Percentiles rank a stretch among this genome's conserved stretches.
phyloP scores from a whole-genome alignment of 208 protist genomes.

The Crithidia sp. region DNA sequence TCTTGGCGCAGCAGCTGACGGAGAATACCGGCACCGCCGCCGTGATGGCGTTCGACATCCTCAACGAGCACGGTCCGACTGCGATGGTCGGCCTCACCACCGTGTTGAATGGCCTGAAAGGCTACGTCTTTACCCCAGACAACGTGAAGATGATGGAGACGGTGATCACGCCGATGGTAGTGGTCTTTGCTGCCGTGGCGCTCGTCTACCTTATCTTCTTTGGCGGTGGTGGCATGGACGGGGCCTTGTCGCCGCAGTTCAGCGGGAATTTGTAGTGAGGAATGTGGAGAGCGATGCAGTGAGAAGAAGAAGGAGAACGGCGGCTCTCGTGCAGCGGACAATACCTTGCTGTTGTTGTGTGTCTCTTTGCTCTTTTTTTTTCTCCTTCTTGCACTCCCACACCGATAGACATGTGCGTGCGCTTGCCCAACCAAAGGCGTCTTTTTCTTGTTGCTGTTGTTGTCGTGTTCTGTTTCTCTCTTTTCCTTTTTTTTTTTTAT shows the following conservation, averaged over 20 bases:
- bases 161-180: constrained; percentile 37
- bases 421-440: neutral
- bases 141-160: constrained; percentile 38
- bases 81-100: constrained; percentile 13
- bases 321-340: neutral
- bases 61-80: constrained; percentile 31
- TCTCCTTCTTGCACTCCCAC: too few relatives aligned
- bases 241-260: constrained; percentile 11
- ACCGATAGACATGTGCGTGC: too few relatives aligned
- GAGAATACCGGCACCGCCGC: neutral
- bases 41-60: constrained; percentile 1
- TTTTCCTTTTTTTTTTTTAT: neutral
- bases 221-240: constrained; percentile 7
- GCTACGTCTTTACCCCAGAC: constrained; percentile 36
- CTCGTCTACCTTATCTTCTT: constrained; percentile 27
- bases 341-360: too few relatives aligned
- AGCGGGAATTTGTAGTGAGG: constrained; percentile 2
- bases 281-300: neutral
- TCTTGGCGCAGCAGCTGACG: constrained; percentile 8
- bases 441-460: constrained; percentile 3
- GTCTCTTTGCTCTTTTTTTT: too few relatives aligned
- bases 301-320: neutral
- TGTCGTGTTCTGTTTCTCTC: neutral
- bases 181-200: constrained; percentile 14
- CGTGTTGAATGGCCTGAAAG: constrained; percentile 16